Base-by-base conservation (phyloP, 306 rosid species). In the Hippophae tibetana region DNA sequence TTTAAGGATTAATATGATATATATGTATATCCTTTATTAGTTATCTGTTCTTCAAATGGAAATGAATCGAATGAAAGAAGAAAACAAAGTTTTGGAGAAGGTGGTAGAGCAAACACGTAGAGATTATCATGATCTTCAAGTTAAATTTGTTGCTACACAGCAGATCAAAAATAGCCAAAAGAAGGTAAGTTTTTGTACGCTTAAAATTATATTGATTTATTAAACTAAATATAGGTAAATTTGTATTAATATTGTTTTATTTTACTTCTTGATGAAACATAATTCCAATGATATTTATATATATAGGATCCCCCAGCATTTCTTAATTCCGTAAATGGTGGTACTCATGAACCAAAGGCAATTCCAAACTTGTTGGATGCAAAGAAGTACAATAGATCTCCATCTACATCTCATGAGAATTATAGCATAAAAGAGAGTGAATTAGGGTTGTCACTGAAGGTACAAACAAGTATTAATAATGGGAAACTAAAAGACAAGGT, bases 31-130 rank as follows among this genome's bases (percentile, higher is more conserved):
- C 43, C 7, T 60, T 25, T 10, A n/a, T n/a, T 51, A 92, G 89
- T 58, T 92, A 60, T 76, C 64, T 41, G 68, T 31, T 43, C 70
- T 92, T 49, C 78, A 81, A 72, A 83, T 73, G 86, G 84, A 92
- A 83, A 87, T 83, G 96, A 78, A 76, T 43, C 77, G 74, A 12
- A 73, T 92, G 85, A 92, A 92, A 63, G 98, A 92, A 68, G 96
- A 92, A 74, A 92, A 92, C 71, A 80, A 69, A 54, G 77, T 65
- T 25, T 67, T 92, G 68, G 85, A 79, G 75, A 82, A 70, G 72
- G 89, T 79, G 40, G 86, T 92, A 49, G 96, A 92, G 65, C 78
- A 85, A 73, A 88, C 88, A 18, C 83, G 74, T 83, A 92, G 88
- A 71, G 89, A 87, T 25, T 85, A 92, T 47, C 64, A 68, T 54